Evolutionary conservation across 2,329 filamentous ascomycete species (phyloP).

Genomic region (Microcyclospora tardicrescens): DNA sequence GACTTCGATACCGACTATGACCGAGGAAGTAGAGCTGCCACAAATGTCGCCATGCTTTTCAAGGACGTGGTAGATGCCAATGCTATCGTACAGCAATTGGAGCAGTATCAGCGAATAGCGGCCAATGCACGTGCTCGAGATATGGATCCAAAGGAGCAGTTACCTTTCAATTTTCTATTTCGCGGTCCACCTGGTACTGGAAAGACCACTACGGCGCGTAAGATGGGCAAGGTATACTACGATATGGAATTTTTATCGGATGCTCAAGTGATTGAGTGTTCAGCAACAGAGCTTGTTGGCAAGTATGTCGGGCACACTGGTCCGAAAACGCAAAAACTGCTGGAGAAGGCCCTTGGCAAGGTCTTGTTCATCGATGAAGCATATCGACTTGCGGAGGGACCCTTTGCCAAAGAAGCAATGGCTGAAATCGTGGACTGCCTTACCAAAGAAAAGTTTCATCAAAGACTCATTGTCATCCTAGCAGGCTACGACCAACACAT

Average conservation of each 20-base stretch:
- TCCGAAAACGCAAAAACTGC: conserved; percentile 47
- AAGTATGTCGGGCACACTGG: conserved; percentile 58
- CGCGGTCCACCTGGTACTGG: conserved; percentile 57
- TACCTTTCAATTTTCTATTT: conserved; percentile 59
- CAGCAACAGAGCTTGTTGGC: conserved; percentile 55
- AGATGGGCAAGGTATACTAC: conserved; percentile 64
- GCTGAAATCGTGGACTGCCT: conserved; percentile 40
- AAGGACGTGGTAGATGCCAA: conserved; percentile 47
- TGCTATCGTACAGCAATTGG: conserved; percentile 38
- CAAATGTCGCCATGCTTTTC: conserved; percentile 44
- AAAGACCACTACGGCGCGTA: conserved; percentile 60
- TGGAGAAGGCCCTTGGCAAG: conserved; percentile 51
- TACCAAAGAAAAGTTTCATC: conserved; percentile 44
- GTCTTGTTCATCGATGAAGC: conserved; percentile 64
- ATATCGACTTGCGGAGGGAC: conserved; percentile 47
- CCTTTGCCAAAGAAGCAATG: conserved; percentile 45
- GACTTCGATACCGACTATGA: conserved; percentile 51
- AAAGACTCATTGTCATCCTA: conserved; percentile 53
- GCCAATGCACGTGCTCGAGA: conserved; percentile 38
- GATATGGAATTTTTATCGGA: conserved; percentile 55
- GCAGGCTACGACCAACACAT: conserved; percentile 58
- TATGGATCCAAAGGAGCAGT: conserved; percentile 43
- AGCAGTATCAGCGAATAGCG: conserved; percentile 42
- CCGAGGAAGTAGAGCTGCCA: conserved; percentile 34
- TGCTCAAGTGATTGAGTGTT: conserved; percentile 50